Conservation (phyloP, 495 filamentous ascomycete species). For the Acidomyces sp. region DNA sequence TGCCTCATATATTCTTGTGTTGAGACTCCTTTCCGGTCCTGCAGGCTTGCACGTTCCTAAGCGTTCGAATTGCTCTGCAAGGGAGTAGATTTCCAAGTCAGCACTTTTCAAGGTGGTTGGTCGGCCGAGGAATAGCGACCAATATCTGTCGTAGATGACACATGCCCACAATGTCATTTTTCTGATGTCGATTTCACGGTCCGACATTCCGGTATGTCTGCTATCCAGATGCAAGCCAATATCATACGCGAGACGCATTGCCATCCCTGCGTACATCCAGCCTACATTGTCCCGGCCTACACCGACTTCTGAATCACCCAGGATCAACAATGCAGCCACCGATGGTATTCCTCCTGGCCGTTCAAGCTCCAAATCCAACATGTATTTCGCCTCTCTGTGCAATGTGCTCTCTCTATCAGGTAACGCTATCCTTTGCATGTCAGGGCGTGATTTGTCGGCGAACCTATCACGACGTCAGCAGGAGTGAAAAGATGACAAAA, state of each 20-base stretch:
- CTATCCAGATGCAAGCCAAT: conserved; percentile 38
- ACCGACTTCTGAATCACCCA: conserved; percentile 41
- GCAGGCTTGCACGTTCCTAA: conserved; percentile 24
- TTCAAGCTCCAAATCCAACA: conserved; percentile 40
- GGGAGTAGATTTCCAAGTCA: conserved; percentile 35
- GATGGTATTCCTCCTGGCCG: conserved; percentile 37
- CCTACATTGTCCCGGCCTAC: conserved; percentile 39
- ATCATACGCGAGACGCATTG: conserved; percentile 38
- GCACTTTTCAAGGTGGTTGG: conserved; percentile 39
- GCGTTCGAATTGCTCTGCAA: conserved; percentile 30
- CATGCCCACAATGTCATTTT: conserved; percentile 38
- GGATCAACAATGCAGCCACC: conserved; percentile 37
- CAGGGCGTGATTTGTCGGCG: conserved; percentile 35
- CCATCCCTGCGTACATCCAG: conserved; percentile 41
- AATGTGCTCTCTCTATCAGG: conserved; percentile 38
- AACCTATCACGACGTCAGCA: no score
- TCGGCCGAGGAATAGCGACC: conserved; percentile 39
- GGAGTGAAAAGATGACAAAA: no score
- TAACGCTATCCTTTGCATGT: conserved; percentile 35
- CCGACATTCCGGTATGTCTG: conserved; percentile 26
- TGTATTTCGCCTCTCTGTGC: conserved; percentile 40
- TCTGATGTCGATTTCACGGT: conserved; percentile 33
- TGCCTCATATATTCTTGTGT: conserved; percentile 34
- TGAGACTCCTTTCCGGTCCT: conserved; percentile 24
- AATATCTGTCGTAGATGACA: conserved; percentile 40